Conservation (phyloP, 495 filamentous ascomycete species). For the Astrothelium macrocarpum region DNA sequence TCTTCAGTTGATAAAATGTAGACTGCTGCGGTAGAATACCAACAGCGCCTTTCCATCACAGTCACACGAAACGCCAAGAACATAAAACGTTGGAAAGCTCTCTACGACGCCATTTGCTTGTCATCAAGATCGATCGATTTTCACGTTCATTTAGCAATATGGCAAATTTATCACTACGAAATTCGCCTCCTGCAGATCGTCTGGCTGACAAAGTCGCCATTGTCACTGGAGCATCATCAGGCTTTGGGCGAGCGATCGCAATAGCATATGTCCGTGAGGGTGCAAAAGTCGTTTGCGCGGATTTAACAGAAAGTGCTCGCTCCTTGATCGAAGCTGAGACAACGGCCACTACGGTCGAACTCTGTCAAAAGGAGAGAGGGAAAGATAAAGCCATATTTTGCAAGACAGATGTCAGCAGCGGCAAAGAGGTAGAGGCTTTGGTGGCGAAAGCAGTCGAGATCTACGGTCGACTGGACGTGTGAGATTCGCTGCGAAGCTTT, state of each 20-base stretch:
- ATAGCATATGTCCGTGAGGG: constrained; percentile 14
- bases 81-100: not conserved
- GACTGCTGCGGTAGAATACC: too few species aligned
- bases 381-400: constrained; percentile 35
- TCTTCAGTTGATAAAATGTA: not conserved
- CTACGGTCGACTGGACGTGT: constrained; percentile 13
- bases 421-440: constrained; percentile 16
- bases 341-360: constrained; percentile 33
- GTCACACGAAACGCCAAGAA: not conserved
- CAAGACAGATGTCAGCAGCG: constrained; percentile 38
- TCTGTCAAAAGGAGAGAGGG: constrained; percentile 33
- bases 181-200: constrained; percentile 1
- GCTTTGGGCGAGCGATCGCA: constrained; percentile 36
- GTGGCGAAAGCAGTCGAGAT: constrained; percentile 16
- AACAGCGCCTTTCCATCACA: not conserved
- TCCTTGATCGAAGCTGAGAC: constrained; percentile 9
- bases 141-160: not conserved
- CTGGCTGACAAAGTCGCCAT: constrained; percentile 28
- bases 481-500: not conserved
- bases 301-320: constrained; percentile 31
- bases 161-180: not conserved
- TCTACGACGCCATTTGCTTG: not conserved
- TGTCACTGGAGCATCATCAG: constrained; percentile 28
- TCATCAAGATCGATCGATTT: not conserved
- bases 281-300: constrained; percentile 37